A percentile compares a stretch with the other conserved stretches of the same genome.
phyloP scores from a whole-genome alignment of 352 stramenopile species.

The Globisporangium nagaii region DNA sequence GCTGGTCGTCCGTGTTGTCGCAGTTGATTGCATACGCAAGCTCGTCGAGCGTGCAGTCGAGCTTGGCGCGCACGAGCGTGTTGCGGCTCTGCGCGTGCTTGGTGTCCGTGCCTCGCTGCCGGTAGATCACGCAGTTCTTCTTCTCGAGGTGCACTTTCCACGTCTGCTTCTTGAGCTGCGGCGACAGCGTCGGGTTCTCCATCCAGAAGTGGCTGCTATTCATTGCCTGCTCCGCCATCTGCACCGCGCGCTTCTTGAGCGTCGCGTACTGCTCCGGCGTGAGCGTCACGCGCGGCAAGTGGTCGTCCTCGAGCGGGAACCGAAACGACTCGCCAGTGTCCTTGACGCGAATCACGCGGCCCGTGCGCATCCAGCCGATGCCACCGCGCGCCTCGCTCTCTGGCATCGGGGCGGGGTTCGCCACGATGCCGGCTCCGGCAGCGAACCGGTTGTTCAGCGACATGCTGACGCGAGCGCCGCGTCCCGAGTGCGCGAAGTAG shows the following conservation, averaged over 20 bases:
- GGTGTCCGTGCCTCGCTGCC: constrained; percentile 37
- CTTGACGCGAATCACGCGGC: constrained; percentile 65
- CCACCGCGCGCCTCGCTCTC: constrained; percentile 29
- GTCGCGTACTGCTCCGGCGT: constrained; percentile 21
- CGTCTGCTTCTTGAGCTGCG: constrained; percentile 44
- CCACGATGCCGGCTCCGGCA: not conserved
- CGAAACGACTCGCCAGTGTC: constrained; percentile 65
- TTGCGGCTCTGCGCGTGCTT: constrained; percentile 34
- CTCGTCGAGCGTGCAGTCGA: constrained; percentile 69
- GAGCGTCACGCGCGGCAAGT: constrained; percentile 41
- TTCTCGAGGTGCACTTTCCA: constrained; percentile 70
- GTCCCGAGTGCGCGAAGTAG: constrained; percentile 5
- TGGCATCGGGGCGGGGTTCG: not conserved
- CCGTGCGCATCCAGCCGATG: constrained; percentile 60
- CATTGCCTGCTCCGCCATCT: constrained; percentile 35
- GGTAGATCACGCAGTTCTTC: constrained; percentile 70
- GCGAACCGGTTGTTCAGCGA: not conserved
- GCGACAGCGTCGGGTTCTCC: constrained; percentile 59
- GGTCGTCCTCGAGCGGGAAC: constrained; percentile 59
- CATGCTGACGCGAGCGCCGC: constrained; percentile 28
- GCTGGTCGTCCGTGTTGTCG: constrained; percentile 55
- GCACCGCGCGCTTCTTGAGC: constrained; percentile 25
- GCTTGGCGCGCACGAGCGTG: constrained; percentile 50
- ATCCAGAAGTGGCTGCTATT: constrained; percentile 49
- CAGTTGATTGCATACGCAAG: constrained; percentile 60